Evolutionary conservation across 139 green algal species (phyloP).

Genomic region (Tetratostichococcus sp.): DNA sequence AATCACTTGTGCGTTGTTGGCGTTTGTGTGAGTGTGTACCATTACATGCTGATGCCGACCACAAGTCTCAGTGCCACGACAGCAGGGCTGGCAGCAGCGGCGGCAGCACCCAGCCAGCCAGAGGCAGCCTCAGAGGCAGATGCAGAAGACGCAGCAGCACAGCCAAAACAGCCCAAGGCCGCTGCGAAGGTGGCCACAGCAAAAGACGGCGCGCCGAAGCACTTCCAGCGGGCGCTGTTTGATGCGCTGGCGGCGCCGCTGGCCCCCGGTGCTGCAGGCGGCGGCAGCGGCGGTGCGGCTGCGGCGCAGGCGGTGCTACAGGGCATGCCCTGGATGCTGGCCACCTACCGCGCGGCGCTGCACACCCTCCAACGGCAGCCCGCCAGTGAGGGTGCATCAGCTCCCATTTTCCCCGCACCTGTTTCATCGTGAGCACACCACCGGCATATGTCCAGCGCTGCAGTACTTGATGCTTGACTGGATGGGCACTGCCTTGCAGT

Average conservation of each 20-base stretch:
- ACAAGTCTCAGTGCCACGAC: too few relatives aligned
- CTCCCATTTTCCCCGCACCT: neutral
- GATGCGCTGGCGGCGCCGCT: neutral
- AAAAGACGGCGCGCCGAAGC: neutral
- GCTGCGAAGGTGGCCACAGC: neutral
- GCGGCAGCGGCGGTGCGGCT: neutral
- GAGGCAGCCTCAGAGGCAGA: too few relatives aligned
- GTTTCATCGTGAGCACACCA: too few relatives aligned
- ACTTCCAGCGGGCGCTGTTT: neutral
- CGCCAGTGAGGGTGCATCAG: neutral
- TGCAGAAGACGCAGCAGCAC: neutral
- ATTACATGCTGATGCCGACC: too few relatives aligned
- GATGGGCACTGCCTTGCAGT: too few relatives aligned
- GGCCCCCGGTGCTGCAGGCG: neutral
- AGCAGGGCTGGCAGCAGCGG: too few relatives aligned
- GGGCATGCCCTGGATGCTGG: conserved; percentile 1
- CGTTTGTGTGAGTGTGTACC: too few relatives aligned
- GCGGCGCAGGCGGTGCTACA: neutral
- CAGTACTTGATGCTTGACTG: too few relatives aligned
- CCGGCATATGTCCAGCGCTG: too few relatives aligned
- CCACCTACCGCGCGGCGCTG: neutral
- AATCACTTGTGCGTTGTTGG: too few relatives aligned
- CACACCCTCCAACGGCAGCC: neutral
- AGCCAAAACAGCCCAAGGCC: neutral
- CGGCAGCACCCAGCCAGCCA: too few relatives aligned